phyloP scores from a whole-genome alignment of 2,329 filamentous ascomycete species.

The Fusarium lateritium region DNA sequence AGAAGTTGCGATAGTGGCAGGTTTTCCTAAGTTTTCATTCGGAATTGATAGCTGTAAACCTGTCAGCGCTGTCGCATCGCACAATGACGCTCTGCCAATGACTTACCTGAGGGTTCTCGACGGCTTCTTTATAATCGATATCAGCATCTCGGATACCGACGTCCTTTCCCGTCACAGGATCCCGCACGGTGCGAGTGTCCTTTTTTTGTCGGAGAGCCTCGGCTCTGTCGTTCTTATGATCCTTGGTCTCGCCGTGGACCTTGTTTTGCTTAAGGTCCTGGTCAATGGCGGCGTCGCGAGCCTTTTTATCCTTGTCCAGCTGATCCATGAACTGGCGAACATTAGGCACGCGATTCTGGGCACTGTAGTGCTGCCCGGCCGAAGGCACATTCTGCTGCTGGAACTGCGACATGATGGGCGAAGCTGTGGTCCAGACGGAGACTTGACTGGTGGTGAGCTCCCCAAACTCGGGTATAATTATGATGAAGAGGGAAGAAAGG shows the following conservation, averaged over 20 bases:
- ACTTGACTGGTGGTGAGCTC: conserved; percentile 21
- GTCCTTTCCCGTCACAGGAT: conserved; percentile 89
- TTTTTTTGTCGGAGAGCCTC: conserved; percentile 55
- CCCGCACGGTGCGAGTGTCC: conserved; percentile 80
- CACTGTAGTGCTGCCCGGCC: conserved; percentile 82
- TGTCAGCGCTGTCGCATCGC: neutral
- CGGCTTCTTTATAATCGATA: conserved; percentile 76
- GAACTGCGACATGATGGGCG: conserved; percentile 53
- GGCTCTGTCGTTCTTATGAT: conserved; percentile 58
- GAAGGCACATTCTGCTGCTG: conserved; percentile 60
- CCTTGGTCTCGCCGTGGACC: conserved; percentile 55
- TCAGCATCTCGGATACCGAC: conserved; percentile 89
- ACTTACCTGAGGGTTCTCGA: conserved; percentile 78
- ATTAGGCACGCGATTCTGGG: conserved; percentile 86
- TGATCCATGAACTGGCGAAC: conserved; percentile 86
- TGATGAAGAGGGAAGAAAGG: neutral
- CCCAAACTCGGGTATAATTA: conserved; percentile 14
- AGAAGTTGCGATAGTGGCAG: conserved; percentile 80
- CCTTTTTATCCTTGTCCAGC: conserved; percentile 83
- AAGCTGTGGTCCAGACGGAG: conserved; percentile 14
- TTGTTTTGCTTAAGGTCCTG: conserved; percentile 61
- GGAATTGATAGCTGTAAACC: conserved; percentile 77
- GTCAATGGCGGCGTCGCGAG: conserved; percentile 81
- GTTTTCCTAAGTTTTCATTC: conserved; percentile 87
- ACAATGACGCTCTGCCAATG: accelerated